These are phyloP conservation scores for Bimuria novae-zelandiae DNA, from an alignment of 2,329 filamentous ascomycete species.

Conservation along the genomic window DNA sequence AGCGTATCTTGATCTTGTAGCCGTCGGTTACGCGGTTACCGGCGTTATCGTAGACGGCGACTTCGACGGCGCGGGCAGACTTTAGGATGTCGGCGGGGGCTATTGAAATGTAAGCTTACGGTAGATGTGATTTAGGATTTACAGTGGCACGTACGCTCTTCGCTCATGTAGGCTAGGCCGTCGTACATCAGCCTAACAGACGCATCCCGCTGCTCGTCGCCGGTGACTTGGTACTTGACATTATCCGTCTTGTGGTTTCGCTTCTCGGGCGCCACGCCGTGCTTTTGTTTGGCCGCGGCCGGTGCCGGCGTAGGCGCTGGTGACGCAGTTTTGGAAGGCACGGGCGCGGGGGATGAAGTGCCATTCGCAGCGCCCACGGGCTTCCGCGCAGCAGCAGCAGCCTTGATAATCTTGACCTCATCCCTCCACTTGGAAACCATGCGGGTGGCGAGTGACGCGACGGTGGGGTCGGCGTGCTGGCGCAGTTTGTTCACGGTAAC, in stretches of 20 bases:
- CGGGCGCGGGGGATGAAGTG: constrained; percentile 38
- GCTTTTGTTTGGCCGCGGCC: constrained; percentile 59
- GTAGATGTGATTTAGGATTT: too few relatives aligned
- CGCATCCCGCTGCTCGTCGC: constrained; percentile 74
- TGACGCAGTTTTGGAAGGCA: constrained; percentile 46
- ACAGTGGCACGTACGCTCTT: constrained; percentile 47
- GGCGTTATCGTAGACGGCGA: constrained; percentile 71
- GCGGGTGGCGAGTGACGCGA: constrained; percentile 75
- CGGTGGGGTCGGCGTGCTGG: constrained; percentile 72
- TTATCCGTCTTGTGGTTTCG: constrained; percentile 82
- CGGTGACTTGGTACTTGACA: constrained; percentile 76
- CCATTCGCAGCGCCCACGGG: constrained; percentile 28
- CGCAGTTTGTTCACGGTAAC: constrained; percentile 87
- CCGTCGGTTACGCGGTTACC: constrained; percentile 71
- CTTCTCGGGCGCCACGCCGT: constrained; percentile 69
- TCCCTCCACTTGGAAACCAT: constrained; percentile 89
- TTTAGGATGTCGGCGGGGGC: constrained; percentile 68
- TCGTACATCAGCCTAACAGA: constrained; percentile 94
- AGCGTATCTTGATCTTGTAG: constrained; percentile 89
- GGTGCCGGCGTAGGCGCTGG: constrained; percentile 57
- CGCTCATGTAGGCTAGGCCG: constrained; percentile 76
- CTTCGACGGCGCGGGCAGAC: constrained; percentile 73
- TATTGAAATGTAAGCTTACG: constrained; percentile 16
- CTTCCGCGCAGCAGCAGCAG: constrained; percentile 21
- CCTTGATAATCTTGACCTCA: constrained; percentile 62